phyloP scores from a whole-genome alignment of 805 yeast species.

The Citeromyces nyonsensis region DNA sequence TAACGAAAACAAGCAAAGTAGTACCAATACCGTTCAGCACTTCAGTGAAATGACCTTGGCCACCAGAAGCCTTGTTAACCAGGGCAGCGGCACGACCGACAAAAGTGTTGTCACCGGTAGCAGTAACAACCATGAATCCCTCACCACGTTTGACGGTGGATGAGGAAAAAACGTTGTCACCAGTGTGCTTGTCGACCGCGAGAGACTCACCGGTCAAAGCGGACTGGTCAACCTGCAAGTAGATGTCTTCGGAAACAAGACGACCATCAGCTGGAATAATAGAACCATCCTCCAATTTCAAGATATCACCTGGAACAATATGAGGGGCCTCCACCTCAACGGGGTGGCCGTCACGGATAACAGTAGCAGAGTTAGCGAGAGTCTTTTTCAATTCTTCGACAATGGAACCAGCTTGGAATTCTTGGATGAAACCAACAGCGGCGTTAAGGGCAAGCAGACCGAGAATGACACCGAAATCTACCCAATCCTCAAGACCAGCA shows the following conservation, averaged over 20 bases:
- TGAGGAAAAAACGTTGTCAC: conserved; percentile 81
- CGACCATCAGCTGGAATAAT: conserved; percentile 92
- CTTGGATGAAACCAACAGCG: conserved; percentile 90
- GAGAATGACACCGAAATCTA: conserved; percentile 94
- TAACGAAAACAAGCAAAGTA: conserved; percentile 75
- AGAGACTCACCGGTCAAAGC: conserved; percentile 96
- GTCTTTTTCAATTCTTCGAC: conserved; percentile 94
- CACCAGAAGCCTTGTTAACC: conserved; percentile 88
- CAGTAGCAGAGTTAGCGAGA: conserved; percentile 77
- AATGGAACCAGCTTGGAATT: conserved; percentile 96
- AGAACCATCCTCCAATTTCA: conserved; percentile 85
- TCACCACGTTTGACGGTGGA: conserved; percentile 94
- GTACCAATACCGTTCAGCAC: conserved; percentile 97
- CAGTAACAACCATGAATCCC: conserved; percentile 84
- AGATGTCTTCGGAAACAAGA: conserved; percentile 70
- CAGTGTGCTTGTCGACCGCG: conserved; percentile 84
- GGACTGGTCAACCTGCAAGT: conserved; percentile 89
- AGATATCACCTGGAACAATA: conserved; percentile 90
- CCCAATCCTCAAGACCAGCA: conserved; percentile 97
- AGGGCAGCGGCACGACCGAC: conserved; percentile 96
- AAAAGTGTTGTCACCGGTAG: conserved; percentile 91
- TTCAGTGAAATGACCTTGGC: conserved; percentile 93
- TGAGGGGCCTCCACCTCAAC: conserved; percentile 70
- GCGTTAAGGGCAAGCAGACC: conserved; percentile 81
- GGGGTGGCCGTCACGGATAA: conserved; percentile 69